Conservation (phyloP, 345 rosid species). For the Rhodamnia argentea region DNA sequence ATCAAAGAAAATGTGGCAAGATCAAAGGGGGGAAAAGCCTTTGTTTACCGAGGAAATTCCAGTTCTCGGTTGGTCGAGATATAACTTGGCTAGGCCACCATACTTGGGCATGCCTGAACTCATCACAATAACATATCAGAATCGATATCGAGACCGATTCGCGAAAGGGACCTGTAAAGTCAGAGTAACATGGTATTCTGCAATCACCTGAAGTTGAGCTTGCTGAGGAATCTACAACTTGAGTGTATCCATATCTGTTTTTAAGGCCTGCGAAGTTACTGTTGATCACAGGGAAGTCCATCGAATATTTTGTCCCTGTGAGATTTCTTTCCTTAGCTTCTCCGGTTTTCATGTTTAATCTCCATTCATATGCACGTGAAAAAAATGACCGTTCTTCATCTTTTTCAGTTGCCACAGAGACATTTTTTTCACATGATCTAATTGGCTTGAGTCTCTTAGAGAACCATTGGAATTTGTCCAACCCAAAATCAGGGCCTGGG, state of each 20-base stretch:
- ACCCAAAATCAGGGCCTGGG: slow-evolving; percentile 17
- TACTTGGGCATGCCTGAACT: slow-evolving; percentile 27
- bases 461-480: slow-evolving; percentile 23
- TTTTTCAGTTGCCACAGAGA: neutral
- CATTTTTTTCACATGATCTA: neutral
- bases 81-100: slow-evolving; percentile 40
- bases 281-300: slow-evolving; percentile 47
- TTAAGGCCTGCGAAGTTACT: slow-evolving; percentile 15
- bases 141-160: neutral
- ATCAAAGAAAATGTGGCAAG: neutral
- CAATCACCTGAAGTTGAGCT: slow-evolving; percentile 9
- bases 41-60: neutral
- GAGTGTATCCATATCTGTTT: slow-evolving; percentile 32
- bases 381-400: slow-evolving; percentile 7
- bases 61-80: slow-evolving; percentile 17
- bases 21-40: neutral
- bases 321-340: slow-evolving; percentile 27
- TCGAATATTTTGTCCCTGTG: slow-evolving; percentile 13
- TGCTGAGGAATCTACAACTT: slow-evolving; percentile 20
- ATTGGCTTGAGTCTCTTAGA: slow-evolving; percentile 3
- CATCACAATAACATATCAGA: neutral
- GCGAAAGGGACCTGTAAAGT: neutral
- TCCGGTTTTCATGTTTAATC: slow-evolving; percentile 28
- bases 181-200: neutral
- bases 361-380: slow-evolving; percentile 27